phyloP scores from a whole-genome alignment of 257 asterid genomes.

The Forsythia suspensa region DNA sequence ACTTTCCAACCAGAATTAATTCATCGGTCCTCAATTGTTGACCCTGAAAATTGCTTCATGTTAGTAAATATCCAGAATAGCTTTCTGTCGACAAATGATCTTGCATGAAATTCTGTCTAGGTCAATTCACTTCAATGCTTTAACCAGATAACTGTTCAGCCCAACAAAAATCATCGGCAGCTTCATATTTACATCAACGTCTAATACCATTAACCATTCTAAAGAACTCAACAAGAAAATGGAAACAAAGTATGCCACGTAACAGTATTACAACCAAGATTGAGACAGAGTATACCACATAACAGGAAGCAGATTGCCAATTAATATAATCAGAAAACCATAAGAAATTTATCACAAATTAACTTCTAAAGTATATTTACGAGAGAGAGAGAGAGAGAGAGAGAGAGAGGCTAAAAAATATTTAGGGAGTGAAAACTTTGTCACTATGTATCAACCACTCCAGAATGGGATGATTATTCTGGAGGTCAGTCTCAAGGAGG shows the following conservation, averaged over 20 bases:
- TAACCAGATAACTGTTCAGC: background rate
- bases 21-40: background rate
- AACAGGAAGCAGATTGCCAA: background rate
- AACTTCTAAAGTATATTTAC: background rate
- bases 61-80: no score
- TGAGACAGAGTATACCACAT: background rate
- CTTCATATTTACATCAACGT: background rate
- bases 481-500: background rate
- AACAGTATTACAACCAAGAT: background rate
- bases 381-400: background rate
- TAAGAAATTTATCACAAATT: background rate
- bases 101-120: no score
- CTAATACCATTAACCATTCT: background rate
- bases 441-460: background rate
- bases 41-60: background rate
- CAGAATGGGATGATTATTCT: background rate
- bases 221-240: background rate
- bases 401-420: background rate
- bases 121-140: background rate
- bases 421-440: background rate
- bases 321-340: background rate
- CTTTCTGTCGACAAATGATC: no score
- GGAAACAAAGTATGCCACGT: background rate
- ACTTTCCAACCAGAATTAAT: background rate
- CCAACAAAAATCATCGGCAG: background rate